A percentile compares a stretch with the other conserved stretches of the same genome.
These are phyloP conservation scores for Sporothrix luriei DNA, from an alignment of 2,329 filamentous ascomycete species.

Conservation along the genomic window DNA sequence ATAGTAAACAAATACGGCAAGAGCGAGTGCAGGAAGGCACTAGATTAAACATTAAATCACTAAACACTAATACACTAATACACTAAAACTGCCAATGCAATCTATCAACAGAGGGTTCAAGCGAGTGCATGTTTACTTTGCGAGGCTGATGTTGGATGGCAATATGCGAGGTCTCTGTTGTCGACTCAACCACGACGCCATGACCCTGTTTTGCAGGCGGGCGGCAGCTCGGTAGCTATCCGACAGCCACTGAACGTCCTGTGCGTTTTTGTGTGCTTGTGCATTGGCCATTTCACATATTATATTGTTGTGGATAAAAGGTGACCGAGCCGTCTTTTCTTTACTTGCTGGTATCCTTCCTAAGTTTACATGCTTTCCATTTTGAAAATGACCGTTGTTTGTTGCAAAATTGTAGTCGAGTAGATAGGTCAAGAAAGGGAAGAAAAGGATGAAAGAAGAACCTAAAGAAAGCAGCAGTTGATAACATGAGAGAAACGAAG, in stretches of 20 bases:
- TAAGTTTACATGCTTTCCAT: neutral
- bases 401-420: neutral
- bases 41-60: no score
- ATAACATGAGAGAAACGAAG: neutral
- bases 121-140: neutral
- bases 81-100: neutral
- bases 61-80: no score
- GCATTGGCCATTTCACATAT: neutral
- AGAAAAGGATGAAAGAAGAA: neutral
- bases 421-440: neutral
- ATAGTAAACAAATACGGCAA: neutral
- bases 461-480: neutral
- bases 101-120: neutral
- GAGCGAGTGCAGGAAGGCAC: neutral
- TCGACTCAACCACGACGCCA: neutral
- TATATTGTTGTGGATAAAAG: neutral
- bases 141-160: no score
- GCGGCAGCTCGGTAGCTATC: slow-evolving; percentile 19
- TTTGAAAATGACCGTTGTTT: neutral
- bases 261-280: neutral
- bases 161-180: neutral
- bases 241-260: neutral
- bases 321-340: neutral
- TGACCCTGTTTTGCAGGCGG: neutral
- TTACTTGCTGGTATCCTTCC: neutral